These are phyloP conservation scores for Monilinia fructigena DNA, from an alignment of 2,329 filamentous ascomycete genomes.

Conservation along the genomic window DNA sequence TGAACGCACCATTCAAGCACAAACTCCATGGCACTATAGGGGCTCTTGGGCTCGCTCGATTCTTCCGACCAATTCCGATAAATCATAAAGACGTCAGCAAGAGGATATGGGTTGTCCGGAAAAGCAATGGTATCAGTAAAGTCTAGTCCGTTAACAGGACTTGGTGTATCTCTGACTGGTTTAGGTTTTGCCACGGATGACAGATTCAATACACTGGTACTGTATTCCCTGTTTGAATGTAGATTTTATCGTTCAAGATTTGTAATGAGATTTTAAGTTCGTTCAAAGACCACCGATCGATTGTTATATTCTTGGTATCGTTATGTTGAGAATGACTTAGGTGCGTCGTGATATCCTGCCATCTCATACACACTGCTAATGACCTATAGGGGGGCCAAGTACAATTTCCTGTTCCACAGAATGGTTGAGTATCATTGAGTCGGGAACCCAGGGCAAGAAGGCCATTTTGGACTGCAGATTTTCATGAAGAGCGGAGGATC, in stretches of 20 bases:
- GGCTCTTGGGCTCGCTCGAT: no score
- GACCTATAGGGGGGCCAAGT: constrained; percentile 4
- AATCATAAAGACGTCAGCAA: constrained; percentile 1
- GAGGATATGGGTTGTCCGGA: not conserved
- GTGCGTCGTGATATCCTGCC: not conserved
- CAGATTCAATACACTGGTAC: not conserved
- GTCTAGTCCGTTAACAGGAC: not conserved
- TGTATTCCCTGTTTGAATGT: not conserved
- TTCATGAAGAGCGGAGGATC: no score
- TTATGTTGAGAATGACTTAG: not conserved
- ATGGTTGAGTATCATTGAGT: constrained; percentile 2
- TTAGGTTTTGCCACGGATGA: constrained; percentile 5
- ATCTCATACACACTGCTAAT: not conserved
- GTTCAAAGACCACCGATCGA: not conserved
- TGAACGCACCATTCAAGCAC: no score
- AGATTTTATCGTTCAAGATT: not conserved
- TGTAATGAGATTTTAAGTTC: no score
- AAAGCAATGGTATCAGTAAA: constrained; percentile 9
- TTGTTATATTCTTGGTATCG: not conserved
- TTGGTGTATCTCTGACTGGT: not conserved
- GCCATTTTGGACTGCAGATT: not conserved
- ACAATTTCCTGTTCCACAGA: constrained; percentile 11
- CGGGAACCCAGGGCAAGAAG: not conserved
- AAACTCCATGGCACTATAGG: no score
- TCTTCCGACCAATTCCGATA: not conserved